Base-by-base conservation (phyloP, 768 basidiomycete species). In the Arthromyces matolae region DNA sequence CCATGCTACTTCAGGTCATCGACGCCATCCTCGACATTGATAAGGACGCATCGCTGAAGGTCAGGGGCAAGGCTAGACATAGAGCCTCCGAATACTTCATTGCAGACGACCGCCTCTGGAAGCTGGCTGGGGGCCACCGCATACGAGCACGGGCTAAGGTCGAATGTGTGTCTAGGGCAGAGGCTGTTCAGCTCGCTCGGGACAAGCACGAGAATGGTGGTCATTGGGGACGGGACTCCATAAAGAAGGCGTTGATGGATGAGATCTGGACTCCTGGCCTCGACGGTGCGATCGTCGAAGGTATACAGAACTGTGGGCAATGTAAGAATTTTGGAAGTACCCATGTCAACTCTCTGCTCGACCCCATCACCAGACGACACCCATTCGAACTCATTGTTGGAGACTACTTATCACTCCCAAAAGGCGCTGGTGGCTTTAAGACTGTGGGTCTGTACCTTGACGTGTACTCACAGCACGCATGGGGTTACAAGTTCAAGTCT, bases 301-400 rank as follows among this genome's bases (percentile, higher is more conserved):
- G n/a, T n/a, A n/a, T n/a, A n/a, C n/a, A n/a, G n/a, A n/a, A n/a
- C n/a, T n/a, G n/a, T n/a, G n/a, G n/a, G n/a, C n/a, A n/a, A n/a
- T n/a, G n/a, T n/a, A n/a, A n/a, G n/a, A n/a, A n/a, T n/a, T n/a
- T n/a, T n/a, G n/a, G n/a, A n/a, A n/a, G n/a, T n/a, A n/a, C n/a
- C n/a, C n/a, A n/a, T n/a, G n/a, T n/a, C n/a, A n/a, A n/a, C n/a
- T n/a, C n/a, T n/a, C n/a, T n/a, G n/a, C n/a, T n/a, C n/a, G n/a
- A n/a, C n/a, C n/a, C n/a, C n/a, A n/a, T n/a, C n/a, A n/a, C n/a
- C 3, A 29, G 65, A 0, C 46, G 57, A 0, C 68, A 68, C 40
- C 72, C 70, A 4, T 71, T 71, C 50, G 61, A 72, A 40, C 53
- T 73, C 3, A n/a, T 71, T 12, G 68, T 70, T 0, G 59, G 52